These are phyloP conservation scores for Fulvia fulva DNA, from an alignment of 2,329 filamentous ascomycete species.

Conservation along the genomic window DNA sequence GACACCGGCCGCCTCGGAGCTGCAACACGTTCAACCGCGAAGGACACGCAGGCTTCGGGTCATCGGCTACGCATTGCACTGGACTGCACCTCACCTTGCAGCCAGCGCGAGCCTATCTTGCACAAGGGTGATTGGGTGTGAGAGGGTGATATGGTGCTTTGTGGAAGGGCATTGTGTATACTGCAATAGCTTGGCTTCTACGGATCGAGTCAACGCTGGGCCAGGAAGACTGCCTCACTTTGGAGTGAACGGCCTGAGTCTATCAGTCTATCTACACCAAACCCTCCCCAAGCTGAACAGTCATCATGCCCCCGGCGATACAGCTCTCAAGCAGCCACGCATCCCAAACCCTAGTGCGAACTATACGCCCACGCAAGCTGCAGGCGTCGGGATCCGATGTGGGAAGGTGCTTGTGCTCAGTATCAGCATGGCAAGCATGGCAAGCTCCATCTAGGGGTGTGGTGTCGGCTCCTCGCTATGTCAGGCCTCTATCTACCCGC, in stretches of 20 bases:
- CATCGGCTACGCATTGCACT: not conserved
- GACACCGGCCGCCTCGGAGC: not conserved
- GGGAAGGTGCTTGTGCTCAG: not conserved
- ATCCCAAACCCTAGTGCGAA: not conserved
- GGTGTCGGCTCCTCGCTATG: not conserved
- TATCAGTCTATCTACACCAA: no score
- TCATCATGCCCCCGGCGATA: not conserved
- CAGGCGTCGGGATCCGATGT: slow-evolving; percentile 1
- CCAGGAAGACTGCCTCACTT: no score
- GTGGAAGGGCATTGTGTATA: no score
- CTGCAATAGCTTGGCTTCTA: no score
- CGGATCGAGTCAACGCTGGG: not conserved
- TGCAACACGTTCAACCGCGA: not conserved
- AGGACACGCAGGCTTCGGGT: not conserved
- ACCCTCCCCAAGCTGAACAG: no score
- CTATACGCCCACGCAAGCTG: not conserved
- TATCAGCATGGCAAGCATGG: slow-evolving; percentile 1
- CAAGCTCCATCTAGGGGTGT: not conserved
- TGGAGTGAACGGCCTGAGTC: no score
- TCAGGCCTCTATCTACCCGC: not conserved
- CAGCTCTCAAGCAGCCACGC: not conserved
- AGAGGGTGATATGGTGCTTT: no score
- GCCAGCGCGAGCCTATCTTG: not conserved
- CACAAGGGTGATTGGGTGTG: not conserved
- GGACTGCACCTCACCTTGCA: not conserved